Evolutionary conservation across 192 early-diverging fungal species (phyloP), one percentile per base, ranked within the genome.

Genomic region (Lunasporangiospora selenospora): DNA sequence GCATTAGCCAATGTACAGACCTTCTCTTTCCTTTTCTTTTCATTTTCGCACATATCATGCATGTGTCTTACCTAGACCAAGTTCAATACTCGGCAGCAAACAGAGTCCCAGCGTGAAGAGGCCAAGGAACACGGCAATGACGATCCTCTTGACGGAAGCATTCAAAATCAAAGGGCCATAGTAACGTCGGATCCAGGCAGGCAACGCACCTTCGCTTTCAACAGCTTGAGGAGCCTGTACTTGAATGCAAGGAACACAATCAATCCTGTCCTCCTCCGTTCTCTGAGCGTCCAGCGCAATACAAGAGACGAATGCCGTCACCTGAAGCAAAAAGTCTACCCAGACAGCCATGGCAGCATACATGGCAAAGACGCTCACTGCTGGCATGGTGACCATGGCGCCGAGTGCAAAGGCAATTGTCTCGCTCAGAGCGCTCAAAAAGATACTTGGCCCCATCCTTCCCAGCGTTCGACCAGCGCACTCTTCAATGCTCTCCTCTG

Each of bases 311-410:
- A 89, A 87, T 0, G 77, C 81, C 4, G 85, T 89, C 8, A 86
- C 80, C 47, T 89, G 87, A 11, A 89, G 77, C n/a, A 85, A 45
- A 60, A 87, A 89, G 39, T 85, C 85, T 0, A 85, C 69, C 75
- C 80, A 85, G 7, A 89, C 83, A 32, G 87, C 86, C 58, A 85
- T 54, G 3, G 87, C 80, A n/a, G 87, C 86, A 53, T 83, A 83
- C 53, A 89, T 77, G 21, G 87, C 85, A 70, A 89, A 89, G 39
- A 79, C 82, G 32, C 82, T 85, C n/a, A 89, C 87, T 8, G 87
- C 87, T 1, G 87, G 87, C 85, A 89, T 89, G 8, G 79, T 82
- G 3, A 89, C 86, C 39, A 89, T 48, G 2, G 77, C 80, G 19
- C 85, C 87, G 27, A 87, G 57, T 31, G 80, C 83, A 62, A 89